These are phyloP conservation scores for Fragosphaeria purpurea DNA, from an alignment of 2,329 filamentous ascomycete genomes.

Conservation along the genomic window DNA sequence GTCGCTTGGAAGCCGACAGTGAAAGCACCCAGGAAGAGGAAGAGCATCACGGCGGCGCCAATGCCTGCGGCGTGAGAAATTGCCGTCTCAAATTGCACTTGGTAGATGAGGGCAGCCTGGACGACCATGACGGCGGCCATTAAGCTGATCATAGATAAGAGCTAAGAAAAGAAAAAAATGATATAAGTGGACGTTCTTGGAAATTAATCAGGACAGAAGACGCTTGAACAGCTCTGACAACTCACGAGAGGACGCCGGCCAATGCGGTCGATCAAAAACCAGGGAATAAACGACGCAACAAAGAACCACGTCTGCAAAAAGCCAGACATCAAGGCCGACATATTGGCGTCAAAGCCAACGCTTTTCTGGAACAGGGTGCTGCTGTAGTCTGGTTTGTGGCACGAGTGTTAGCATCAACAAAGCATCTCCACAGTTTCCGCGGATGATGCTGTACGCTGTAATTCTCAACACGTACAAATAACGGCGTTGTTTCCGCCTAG, in stretches of 20 bases:
- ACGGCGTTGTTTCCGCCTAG: slow-evolving; percentile 17
- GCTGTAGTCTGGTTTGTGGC: slow-evolving; percentile 23
- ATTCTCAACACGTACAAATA: slow-evolving; percentile 23
- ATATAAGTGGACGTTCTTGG: not conserved
- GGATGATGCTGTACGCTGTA: too few species aligned
- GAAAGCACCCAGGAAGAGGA: slow-evolving; percentile 17
- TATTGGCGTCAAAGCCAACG: slow-evolving; percentile 6
- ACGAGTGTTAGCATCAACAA: too few species aligned
- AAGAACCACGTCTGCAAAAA: slow-evolving; percentile 38
- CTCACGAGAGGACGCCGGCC: slow-evolving; percentile 56
- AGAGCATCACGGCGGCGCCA: slow-evolving; percentile 52
- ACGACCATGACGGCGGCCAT: slow-evolving; percentile 36
- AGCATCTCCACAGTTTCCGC: too few species aligned
- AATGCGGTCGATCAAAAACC: slow-evolving; percentile 48
- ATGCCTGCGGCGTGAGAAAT: slow-evolving; percentile 37
- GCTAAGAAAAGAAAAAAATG: slow-evolving; percentile 30
- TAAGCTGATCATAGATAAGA: slow-evolving; percentile 39
- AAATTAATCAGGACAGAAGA: too few species aligned
- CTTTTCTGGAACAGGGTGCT: slow-evolving; percentile 36
- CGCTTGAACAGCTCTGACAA: not conserved
- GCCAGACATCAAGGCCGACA: slow-evolving; percentile 28
- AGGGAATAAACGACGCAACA: slow-evolving; percentile 6
- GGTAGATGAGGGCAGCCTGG: slow-evolving; percentile 24
- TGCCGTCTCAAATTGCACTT: slow-evolving; percentile 3
- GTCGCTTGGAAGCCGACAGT: slow-evolving; percentile 21